phyloP scores from a whole-genome alignment of 306 rosid species.

The Quercus mongolica region DNA sequence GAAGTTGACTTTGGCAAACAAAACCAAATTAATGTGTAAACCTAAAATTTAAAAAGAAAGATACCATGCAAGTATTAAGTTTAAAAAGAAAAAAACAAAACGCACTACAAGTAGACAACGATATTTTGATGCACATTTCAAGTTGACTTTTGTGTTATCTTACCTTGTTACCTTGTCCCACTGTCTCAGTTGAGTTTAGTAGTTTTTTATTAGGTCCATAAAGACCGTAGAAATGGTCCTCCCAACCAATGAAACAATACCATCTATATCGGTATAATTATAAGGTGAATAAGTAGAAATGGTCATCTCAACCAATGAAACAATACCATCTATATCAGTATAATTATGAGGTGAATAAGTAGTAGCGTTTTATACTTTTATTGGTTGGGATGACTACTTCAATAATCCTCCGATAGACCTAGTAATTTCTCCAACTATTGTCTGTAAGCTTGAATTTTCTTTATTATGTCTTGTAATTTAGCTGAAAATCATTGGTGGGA shows the following conservation, averaged over 20 bases:
- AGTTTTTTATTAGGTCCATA: no score
- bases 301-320: no score
- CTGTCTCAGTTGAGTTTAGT: no score
- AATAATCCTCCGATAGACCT: fast-evolving
- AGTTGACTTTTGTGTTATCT: background rate
- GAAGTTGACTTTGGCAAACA: constrained; percentile 10
- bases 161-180: background rate
- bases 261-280: no score
- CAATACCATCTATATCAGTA: fast-evolving
- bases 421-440: no score
- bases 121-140: constrained; percentile 2
- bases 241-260: no score
- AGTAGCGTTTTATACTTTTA: no score
- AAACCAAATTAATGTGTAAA: background rate
- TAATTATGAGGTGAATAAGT: no score
- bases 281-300: no score
- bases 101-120: no score
- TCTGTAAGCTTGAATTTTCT: no score
- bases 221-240: fast-evolving
- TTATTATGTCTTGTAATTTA: background rate
- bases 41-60: background rate
- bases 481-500: background rate
- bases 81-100: background rate
- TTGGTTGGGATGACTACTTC: fast-evolving
- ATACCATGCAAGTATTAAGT: background rate